Percentiles rank a stretch among this genome's conserved stretches.
Evolutionary conservation across 2,329 filamentous ascomycete species (phyloP).

Genomic region (Penicillium sp.): DNA sequence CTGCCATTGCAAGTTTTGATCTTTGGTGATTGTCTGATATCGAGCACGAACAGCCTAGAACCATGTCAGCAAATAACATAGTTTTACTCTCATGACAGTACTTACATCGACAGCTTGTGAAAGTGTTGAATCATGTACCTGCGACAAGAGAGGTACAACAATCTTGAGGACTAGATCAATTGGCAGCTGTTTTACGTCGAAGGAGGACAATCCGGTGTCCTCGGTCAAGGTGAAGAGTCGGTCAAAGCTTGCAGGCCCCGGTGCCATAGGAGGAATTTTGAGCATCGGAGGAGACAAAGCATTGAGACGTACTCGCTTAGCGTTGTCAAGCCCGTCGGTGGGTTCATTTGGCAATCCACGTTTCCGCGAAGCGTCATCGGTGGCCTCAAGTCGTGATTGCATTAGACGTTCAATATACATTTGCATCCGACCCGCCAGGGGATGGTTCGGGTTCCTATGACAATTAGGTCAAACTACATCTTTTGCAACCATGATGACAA

Average conservation of each 20-base stretch:
- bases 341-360: conserved; percentile 69
- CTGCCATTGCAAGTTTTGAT: conserved; percentile 35
- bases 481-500: neutral
- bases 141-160: conserved; percentile 71
- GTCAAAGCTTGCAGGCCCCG: conserved; percentile 73
- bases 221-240: conserved; percentile 83
- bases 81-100: neutral
- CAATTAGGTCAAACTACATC: conserved; percentile 21
- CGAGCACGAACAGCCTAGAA: conserved; percentile 40
- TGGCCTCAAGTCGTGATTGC: conserved; percentile 71
- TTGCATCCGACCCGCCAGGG: conserved; percentile 73
- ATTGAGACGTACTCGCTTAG: conserved; percentile 77
- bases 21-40: conserved; percentile 37
- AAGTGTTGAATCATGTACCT: conserved; percentile 67
- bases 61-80: conserved; percentile 12
- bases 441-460: conserved; percentile 72
- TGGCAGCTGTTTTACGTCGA: conserved; percentile 79
- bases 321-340: conserved; percentile 66
- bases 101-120: conserved; percentile 69
- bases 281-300: conserved; percentile 48
- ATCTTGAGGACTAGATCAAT: conserved; percentile 74
- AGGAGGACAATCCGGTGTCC: conserved; percentile 70
- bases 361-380: conserved; percentile 76
- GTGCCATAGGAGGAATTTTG: conserved; percentile 67
- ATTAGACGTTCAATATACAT: conserved; percentile 81